phyloP scores from a whole-genome alignment of 495 filamentous ascomycete species.

The Podospora pseudopauciseta region DNA sequence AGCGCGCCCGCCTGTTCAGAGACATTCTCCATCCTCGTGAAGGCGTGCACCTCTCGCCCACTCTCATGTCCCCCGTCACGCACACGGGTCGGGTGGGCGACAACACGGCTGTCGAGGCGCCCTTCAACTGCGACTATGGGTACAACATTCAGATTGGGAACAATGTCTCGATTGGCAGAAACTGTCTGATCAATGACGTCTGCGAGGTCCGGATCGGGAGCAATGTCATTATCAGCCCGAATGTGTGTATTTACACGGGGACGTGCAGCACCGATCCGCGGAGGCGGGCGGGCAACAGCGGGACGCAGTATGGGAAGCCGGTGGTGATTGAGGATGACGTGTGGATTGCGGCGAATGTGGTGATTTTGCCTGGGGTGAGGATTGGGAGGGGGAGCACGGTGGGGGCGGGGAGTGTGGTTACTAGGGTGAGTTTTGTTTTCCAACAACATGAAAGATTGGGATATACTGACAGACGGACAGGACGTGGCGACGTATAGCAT shows the following conservation, averaged over 20 bases:
- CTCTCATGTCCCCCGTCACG: slow-evolving; percentile 45
- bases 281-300: slow-evolving; percentile 68
- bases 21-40: slow-evolving; percentile 60
- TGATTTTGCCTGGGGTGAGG: slow-evolving; percentile 76
- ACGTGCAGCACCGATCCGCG: slow-evolving; percentile 74
- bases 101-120: slow-evolving; percentile 77
- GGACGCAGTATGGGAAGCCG: slow-evolving; percentile 64
- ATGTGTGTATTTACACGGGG: slow-evolving; percentile 79
- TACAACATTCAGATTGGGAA: slow-evolving; percentile 90
- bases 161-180: slow-evolving; percentile 78
- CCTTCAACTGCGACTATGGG: slow-evolving; percentile 92
- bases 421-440: slow-evolving; percentile 57
- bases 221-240: slow-evolving; percentile 76
- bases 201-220: slow-evolving; percentile 69
- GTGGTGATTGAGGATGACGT: slow-evolving; percentile 86
- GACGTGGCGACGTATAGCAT: slow-evolving; percentile 34
- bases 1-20: slow-evolving; percentile 75
- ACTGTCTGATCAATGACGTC: slow-evolving; percentile 84
- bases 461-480: slow-evolving; percentile 13
- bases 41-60: slow-evolving; percentile 46
- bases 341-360: slow-evolving; percentile 65
- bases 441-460: neutral
- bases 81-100: slow-evolving; percentile 66
- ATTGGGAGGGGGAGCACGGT: slow-evolving; percentile 77
- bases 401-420: slow-evolving; percentile 84